Conservation (phyloP, 1,284 basidiomycete species). For the Waitea zeae region DNA sequence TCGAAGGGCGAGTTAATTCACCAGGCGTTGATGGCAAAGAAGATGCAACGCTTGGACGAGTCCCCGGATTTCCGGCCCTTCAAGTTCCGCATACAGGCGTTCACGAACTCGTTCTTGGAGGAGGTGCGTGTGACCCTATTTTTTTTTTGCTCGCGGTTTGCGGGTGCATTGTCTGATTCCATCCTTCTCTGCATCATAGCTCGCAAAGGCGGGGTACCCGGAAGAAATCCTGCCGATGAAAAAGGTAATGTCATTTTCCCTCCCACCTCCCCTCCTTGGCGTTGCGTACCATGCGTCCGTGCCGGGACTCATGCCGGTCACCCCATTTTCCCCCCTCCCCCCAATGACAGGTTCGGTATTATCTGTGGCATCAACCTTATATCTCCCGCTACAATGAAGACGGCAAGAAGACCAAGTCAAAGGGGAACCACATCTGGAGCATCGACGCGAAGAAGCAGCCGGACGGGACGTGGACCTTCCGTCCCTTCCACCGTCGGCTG, state of each 20-base stretch:
- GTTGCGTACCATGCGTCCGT: background rate
- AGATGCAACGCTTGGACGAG: conserved; percentile 93
- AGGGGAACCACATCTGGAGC: conserved; percentile 99
- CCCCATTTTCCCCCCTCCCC: too few relatives aligned
- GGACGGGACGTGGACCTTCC: conserved; percentile 79
- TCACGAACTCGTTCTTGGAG: conserved; percentile 93
- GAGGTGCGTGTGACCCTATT: conserved; percentile 49
- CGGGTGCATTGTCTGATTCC: conserved; percentile 2
- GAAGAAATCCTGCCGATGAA: conserved; percentile 83
- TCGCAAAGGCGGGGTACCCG: conserved; percentile 62
- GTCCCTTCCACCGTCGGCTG: conserved; percentile 79
- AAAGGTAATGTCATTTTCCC: conserved; percentile 32
- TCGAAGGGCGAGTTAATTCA: conserved; percentile 94
- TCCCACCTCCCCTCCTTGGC: too few relatives aligned
- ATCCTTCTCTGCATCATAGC: too few relatives aligned
- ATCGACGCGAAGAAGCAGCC: conserved; percentile 80
- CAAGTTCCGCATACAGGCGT: conserved; percentile 98
- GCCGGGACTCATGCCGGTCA: too few relatives aligned
- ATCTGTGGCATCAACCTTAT: conserved; percentile 86
- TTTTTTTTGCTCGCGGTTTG: conserved; percentile 5
- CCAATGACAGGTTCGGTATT: conserved; percentile 90
- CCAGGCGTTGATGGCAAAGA: conserved; percentile 97
- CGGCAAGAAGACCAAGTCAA: conserved; percentile 98
- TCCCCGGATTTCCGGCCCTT: conserved; percentile 95
- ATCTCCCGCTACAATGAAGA: conserved; percentile 99